phyloP scores from a whole-genome alignment of 2,329 filamentous ascomycete species.

The Dactylonectria estremocensis region DNA sequence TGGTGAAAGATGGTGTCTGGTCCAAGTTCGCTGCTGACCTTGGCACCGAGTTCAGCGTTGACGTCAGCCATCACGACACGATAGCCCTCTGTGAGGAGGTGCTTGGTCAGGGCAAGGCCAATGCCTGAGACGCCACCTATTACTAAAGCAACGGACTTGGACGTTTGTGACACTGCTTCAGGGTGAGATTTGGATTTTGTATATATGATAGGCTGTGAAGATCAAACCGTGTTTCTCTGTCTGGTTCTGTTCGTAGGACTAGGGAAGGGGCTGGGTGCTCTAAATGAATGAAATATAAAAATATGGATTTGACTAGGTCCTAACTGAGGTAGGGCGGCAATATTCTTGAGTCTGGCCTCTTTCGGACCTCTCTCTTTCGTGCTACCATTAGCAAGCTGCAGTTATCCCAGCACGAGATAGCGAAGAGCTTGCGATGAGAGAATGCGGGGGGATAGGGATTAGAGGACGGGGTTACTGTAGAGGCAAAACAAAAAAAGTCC shows the following conservation, averaged over 20 bases:
- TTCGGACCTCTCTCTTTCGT: not conserved
- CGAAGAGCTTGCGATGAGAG: not conserved
- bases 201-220: not conserved
- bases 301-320: not conserved
- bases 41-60: not conserved
- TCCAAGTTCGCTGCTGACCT: not conserved
- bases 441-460: not conserved
- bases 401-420: not conserved
- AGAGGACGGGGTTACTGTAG: not conserved
- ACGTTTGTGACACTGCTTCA: conserved; percentile 15
- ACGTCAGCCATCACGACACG: not conserved
- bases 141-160: conserved; percentile 6
- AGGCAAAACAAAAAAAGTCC: not conserved
- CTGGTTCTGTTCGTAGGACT: not conserved
- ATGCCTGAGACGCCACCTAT: conserved; percentile 9
- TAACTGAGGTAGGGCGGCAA: not conserved
- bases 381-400: not conserved
- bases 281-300: not conserved
- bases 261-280: not conserved
- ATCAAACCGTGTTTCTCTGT: not conserved
- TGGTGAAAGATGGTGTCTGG: conserved; percentile 9
- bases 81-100: conserved; percentile 3
- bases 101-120: conserved; percentile 12
- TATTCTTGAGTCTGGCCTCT: not conserved
- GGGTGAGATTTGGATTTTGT: not conserved